Percentiles rank a stretch among this genome's conserved stretches.
These are phyloP conservation scores for Tetrahymena malaccensis DNA, from an alignment of 73 alveolate species.

Conservation along the genomic window DNA sequence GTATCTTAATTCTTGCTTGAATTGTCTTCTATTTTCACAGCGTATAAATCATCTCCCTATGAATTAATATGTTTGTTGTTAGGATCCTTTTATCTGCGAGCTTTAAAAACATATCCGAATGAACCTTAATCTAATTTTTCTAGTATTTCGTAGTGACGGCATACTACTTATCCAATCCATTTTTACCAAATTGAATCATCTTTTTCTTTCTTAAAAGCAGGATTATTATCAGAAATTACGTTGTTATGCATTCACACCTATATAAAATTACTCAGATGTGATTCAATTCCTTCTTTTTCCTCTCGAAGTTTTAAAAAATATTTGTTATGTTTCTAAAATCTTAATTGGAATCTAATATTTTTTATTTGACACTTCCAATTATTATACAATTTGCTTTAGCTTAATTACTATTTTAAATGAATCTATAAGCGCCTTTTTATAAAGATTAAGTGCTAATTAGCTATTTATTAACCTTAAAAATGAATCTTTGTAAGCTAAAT, in stretches of 20 bases:
- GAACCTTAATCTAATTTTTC: background rate
- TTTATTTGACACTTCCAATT: background rate
- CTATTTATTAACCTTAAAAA: background rate
- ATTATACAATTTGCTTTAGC: background rate
- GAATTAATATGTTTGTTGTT: background rate
- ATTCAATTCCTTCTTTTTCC: background rate
- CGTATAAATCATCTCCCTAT: background rate
- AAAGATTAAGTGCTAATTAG: background rate
- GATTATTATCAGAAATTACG: background rate
- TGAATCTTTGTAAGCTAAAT: background rate
- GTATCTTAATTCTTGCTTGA: background rate
- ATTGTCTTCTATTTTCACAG: background rate
- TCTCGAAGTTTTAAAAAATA: background rate
- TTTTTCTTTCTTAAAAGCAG: background rate
- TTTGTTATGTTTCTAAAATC: background rate
- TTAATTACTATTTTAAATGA: background rate
- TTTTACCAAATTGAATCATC: background rate
- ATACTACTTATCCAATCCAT: background rate
- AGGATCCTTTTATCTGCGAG: background rate
- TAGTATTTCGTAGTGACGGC: background rate
- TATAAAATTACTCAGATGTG: background rate
- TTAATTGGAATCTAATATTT: background rate
- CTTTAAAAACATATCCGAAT: background rate
- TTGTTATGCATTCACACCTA: background rate
- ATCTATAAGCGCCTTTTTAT: background rate